These are phyloP conservation scores for Hysterium pulicare DNA, from an alignment of 2,329 filamentous ascomycete genomes.

Conservation along the genomic window DNA sequence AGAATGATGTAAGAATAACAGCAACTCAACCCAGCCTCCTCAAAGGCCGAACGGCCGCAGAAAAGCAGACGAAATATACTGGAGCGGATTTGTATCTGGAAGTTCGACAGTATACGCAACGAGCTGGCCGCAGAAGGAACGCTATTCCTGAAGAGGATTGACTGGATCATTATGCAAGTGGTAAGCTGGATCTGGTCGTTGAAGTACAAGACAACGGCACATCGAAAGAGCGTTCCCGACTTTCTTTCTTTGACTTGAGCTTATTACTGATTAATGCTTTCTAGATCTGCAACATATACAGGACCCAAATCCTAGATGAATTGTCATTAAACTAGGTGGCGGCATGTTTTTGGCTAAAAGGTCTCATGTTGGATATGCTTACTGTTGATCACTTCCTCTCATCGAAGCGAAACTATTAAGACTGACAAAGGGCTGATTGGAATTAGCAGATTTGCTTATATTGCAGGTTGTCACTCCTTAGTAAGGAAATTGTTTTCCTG, in stretches of 20 bases:
- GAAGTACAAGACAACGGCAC: background rate
- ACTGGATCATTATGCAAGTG: constrained; percentile 48
- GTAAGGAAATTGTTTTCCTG: no score
- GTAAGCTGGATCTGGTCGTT: constrained; percentile 25
- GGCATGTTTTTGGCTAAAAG: constrained; percentile 35
- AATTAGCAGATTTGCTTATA: no score
- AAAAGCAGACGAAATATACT: constrained; percentile 42
- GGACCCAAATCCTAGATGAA: constrained; percentile 47
- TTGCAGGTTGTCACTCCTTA: no score
- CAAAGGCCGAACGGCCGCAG: constrained; percentile 24
- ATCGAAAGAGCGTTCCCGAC: background rate
- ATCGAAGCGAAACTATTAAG: no score
- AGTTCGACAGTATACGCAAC: constrained; percentile 42
- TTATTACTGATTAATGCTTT: background rate
- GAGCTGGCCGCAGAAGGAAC: constrained; percentile 44
- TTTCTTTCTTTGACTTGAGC: background rate
- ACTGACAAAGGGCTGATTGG: no score
- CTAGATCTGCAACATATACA: constrained; percentile 42
- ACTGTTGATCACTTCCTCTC: background rate
- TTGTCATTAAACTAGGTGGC: constrained; percentile 41
- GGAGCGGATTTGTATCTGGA: constrained; percentile 46
- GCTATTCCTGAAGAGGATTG: constrained; percentile 43
- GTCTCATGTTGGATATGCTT: constrained; percentile 19
- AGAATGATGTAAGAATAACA: constrained; percentile 24
- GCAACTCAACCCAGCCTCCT: constrained; percentile 23